Percentiles rank a stretch among this genome's conserved stretches.
Evolutionary conservation across 1,284 basidiomycete genomes (phyloP).

Genomic region (Trichosporon inkin): DNA sequence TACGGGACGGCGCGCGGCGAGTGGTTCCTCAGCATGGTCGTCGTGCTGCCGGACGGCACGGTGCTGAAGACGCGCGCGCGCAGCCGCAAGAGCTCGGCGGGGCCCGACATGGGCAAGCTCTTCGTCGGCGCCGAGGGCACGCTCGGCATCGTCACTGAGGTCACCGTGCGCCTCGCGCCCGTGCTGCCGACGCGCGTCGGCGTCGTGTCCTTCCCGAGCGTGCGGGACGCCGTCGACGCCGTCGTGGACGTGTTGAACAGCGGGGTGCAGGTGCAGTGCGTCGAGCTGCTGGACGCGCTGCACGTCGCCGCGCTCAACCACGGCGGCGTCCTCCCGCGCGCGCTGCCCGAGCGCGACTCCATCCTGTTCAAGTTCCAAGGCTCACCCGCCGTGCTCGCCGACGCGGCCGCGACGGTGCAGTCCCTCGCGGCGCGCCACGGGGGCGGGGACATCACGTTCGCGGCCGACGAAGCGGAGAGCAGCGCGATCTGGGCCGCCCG

Average conservation of each 20-base stretch:
- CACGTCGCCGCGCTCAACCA: slow-evolving; percentile 66
- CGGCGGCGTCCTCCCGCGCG: slow-evolving; percentile 55
- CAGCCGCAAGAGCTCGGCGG: slow-evolving; percentile 82
- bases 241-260: slow-evolving; percentile 58
- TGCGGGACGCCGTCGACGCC: slow-evolving; percentile 60
- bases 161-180: slow-evolving; percentile 73
- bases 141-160: slow-evolving; percentile 84
- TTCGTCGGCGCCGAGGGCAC: slow-evolving; percentile 94
- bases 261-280: slow-evolving; percentile 50
- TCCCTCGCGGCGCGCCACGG: slow-evolving; percentile 62
- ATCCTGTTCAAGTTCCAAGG: slow-evolving; percentile 86
- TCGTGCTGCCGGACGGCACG: slow-evolving; percentile 80
- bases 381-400: slow-evolving; percentile 19
- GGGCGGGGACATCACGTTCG: slow-evolving; percentile 64
- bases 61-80: slow-evolving; percentile 85
- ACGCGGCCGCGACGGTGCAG: slow-evolving; percentile 59
- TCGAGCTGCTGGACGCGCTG: slow-evolving; percentile 67
- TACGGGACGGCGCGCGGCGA: slow-evolving; percentile 78
- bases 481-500: slow-evolving; percentile 73
- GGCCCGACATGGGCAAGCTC: slow-evolving; percentile 81
- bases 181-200: slow-evolving; percentile 62
- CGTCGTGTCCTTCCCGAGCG: slow-evolving; percentile 52
- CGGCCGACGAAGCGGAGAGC: slow-evolving; percentile 63
- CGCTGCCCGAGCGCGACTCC: slow-evolving; percentile 64
- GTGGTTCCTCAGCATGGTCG: slow-evolving; percentile 60